These are phyloP conservation scores for Dactylellina sp. DNA, from an alignment of 2,329 filamentous ascomycete species.

Conservation along the genomic window DNA sequence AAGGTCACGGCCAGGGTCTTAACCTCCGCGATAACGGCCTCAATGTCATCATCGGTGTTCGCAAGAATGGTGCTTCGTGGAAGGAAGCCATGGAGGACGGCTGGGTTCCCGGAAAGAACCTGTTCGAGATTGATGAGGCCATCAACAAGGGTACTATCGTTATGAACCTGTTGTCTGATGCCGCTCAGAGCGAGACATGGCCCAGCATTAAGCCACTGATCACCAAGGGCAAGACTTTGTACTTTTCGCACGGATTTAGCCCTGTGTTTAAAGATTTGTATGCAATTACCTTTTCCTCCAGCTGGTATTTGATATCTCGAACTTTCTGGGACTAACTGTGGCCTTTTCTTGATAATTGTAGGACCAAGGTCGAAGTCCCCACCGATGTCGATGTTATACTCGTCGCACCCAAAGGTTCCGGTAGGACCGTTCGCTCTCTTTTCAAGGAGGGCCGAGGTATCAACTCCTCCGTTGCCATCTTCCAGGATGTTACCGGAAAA, in stretches of 20 bases:
- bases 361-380: conserved; percentile 96
- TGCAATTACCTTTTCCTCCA: conserved; percentile 2
- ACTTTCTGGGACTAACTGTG: no score
- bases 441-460: conserved; percentile 99
- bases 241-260: conserved; percentile 99
- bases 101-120: conserved; percentile 98
- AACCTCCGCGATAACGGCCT: conserved; percentile 99
- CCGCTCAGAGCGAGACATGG: conserved; percentile 99
- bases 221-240: conserved; percentile 99
- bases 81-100: conserved; percentile 96
- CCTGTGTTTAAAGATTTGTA: conserved; percentile 96
- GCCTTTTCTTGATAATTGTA: no score
- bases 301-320: no score
- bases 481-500: conserved; percentile 97
- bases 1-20: conserved; percentile 92
- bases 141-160: conserved; percentile 92
- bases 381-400: conserved; percentile 98
- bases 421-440: conserved; percentile 96
- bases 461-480: conserved; percentile 99
- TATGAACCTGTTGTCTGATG: conserved; percentile 99
- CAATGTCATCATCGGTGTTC: conserved; percentile 98
- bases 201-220: conserved; percentile 97
- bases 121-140: conserved; percentile 97
- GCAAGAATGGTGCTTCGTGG: conserved; percentile 98
- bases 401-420: conserved; percentile 98